A percentile compares a stretch with the other conserved stretches of the same genome.
Conservation (phyloP, 164 flowering plant species). For the Amborella trichopoda region DNA sequence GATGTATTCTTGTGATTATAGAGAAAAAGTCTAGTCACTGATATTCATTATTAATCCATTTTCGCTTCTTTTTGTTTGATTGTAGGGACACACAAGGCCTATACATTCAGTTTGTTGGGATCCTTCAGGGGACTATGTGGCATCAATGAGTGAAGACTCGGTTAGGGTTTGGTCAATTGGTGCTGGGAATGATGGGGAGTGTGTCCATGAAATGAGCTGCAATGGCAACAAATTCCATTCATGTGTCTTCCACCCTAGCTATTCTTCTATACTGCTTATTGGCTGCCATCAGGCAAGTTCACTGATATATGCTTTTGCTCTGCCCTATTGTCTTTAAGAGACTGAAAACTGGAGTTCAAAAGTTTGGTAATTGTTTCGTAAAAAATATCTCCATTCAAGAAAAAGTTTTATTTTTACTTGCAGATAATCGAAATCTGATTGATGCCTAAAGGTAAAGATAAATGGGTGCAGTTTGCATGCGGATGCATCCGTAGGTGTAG, state of each 20-base stretch:
- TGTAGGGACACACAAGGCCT: conserved; percentile 48
- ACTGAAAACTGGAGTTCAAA: neutral
- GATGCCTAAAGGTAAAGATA: too few relatives aligned
- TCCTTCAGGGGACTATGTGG: conserved; percentile 55
- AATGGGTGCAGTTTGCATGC: too few relatives aligned
- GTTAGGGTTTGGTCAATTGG: conserved; percentile 65
- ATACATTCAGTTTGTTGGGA: conserved; percentile 67
- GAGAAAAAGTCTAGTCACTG: too few relatives aligned
- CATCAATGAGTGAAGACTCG: conserved; percentile 64
- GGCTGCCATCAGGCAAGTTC: conserved; percentile 65
- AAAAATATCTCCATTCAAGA: too few relatives aligned
- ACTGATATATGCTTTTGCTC: neutral
- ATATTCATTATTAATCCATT: too few relatives aligned
- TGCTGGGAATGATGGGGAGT: conserved; percentile 39
- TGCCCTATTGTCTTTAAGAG: neutral
- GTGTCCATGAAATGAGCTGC: conserved; percentile 52
- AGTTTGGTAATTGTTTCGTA: too few relatives aligned
- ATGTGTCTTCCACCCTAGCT: conserved; percentile 66
- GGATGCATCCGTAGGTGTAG: too few relatives aligned
- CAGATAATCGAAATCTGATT: too few relatives aligned
- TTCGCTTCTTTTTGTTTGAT: too few relatives aligned
- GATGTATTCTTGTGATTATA: too few relatives aligned
- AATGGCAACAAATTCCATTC: conserved; percentile 44
- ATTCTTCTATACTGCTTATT: conserved; percentile 41
- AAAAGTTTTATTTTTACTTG: too few relatives aligned